phyloP scores from a whole-genome alignment of 129 eudicot species.

The Flaveria bidentis region DNA sequence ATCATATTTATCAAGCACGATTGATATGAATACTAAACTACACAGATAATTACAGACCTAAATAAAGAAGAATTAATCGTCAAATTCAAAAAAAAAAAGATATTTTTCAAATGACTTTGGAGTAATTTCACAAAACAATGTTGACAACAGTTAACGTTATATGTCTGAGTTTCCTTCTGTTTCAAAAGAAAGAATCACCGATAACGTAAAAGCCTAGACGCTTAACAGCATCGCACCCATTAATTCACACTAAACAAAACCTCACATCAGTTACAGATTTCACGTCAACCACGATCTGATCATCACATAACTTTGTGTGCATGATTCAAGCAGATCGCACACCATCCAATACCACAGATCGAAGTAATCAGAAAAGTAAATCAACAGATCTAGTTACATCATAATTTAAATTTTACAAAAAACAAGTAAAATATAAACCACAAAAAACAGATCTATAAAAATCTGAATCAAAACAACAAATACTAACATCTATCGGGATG shows the following conservation, averaged over 20 bases:
- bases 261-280: background rate
- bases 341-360: conserved; percentile 32
- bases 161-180: background rate
- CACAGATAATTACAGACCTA: no score
- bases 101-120: background rate
- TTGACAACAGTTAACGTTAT: background rate
- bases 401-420: background rate
- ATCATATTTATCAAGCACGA: no score
- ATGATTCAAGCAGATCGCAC: conserved; percentile 1
- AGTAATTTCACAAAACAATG: background rate
- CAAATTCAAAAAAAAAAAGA: background rate
- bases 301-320: background rate
- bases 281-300: background rate
- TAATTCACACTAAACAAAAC: background rate
- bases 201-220: background rate
- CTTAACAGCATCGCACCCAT: background rate
- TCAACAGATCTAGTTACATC: conserved; percentile 24
- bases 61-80: background rate
- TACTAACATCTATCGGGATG: background rate
- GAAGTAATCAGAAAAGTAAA: background rate
- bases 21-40: no score
- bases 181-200: background rate
- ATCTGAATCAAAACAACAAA: conserved; percentile 30
- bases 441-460: conserved; percentile 32
- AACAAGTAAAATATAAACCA: background rate